Evolutionary conservation across 2,329 filamentous ascomycete species (phyloP).

Genomic region (Aspergillus sp.): DNA sequence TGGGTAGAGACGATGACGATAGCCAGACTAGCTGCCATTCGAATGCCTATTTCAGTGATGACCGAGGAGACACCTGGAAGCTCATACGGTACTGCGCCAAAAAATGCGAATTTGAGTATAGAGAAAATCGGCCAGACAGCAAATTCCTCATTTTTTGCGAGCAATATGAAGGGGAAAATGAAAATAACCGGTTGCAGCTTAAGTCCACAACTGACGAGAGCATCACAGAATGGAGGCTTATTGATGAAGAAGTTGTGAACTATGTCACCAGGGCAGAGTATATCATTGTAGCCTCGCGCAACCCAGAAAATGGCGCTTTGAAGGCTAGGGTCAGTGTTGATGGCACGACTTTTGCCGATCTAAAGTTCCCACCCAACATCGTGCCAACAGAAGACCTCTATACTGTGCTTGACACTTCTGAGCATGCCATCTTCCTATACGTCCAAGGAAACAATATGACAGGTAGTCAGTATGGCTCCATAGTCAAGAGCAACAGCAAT

Average conservation of each 20-base stretch:
- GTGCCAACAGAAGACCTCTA: conserved; percentile 78
- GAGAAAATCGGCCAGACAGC: conserved; percentile 58
- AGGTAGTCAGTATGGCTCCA: conserved; percentile 73
- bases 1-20: conserved; percentile 68
- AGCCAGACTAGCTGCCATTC: conserved; percentile 60
- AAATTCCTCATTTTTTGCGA: conserved; percentile 66
- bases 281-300: conserved; percentile 77
- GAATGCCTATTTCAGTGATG: conserved; percentile 73
- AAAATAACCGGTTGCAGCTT: conserved; percentile 65
- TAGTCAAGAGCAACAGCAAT: conserved; percentile 98
- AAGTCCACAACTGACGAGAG: conserved; percentile 72
- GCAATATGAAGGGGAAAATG: conserved; percentile 63
- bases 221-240: conserved; percentile 65
- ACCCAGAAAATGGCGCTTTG: conserved; percentile 65
- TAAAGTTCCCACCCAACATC: conserved; percentile 84
- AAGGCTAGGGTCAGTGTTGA: conserved; percentile 82
- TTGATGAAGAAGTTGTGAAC: conserved; percentile 71
- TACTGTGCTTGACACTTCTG: conserved; percentile 92
- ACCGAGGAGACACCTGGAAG: conserved; percentile 78
- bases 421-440: conserved; percentile 90
- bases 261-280: conserved; percentile 98
- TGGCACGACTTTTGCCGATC: conserved; percentile 76
- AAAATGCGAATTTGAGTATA: conserved; percentile 84
- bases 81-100: conserved; percentile 71
- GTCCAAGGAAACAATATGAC: conserved; percentile 71